Base-by-base conservation (phyloP, 2,329 filamentous ascomycete species). In the Onygenales sp. region DNA sequence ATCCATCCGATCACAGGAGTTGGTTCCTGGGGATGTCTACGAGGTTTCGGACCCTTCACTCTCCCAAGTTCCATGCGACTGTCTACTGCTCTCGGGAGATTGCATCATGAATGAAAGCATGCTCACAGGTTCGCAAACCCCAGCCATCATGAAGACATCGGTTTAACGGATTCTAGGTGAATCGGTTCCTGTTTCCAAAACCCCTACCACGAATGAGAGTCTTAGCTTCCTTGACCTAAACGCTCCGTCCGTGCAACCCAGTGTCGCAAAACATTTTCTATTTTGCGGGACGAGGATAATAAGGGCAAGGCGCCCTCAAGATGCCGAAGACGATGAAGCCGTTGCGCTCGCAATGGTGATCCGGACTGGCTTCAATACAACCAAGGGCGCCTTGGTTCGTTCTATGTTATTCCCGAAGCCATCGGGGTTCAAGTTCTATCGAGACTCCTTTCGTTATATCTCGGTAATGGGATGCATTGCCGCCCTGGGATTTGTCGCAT, bases 71-170 rank as follows among this genome's bases (percentile, higher is more conserved):
- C 93, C 93, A 0, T 93, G 88, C 63, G 93, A 98, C 68, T 95
- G 92, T 67, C 74, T 98, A 36, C 74, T 98, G 5, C 78, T 98
- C 0, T 88, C 88, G 51, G 94, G 93, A 42, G 94, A 98, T 70
- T 96, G 91, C 64, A 97, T 98, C 57, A 91, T 98, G 59, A 98
- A 98, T 64, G 93, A 98, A 71, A 97, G 93, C 72, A 98, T 98
- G 93, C 81, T 98, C 37, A 98, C 93, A 40, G 83, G 76, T 78
- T 65, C 58, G 65, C 57, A 21, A 9, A 6, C 39, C n/a, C 50
- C 32, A n/a, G 13, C 42, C 42, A 37, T 10, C 49, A 42, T 34
- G 21, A 45, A 32, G 34, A 51, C 49, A 52, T 53, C 13, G 47
- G 45, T 39, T 63, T 67, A 55, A 68, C 51, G 39, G 3, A 32